Evolutionary conservation across 805 yeast genomes (phyloP).

Genomic region (Teunomyces panamensis): DNA sequence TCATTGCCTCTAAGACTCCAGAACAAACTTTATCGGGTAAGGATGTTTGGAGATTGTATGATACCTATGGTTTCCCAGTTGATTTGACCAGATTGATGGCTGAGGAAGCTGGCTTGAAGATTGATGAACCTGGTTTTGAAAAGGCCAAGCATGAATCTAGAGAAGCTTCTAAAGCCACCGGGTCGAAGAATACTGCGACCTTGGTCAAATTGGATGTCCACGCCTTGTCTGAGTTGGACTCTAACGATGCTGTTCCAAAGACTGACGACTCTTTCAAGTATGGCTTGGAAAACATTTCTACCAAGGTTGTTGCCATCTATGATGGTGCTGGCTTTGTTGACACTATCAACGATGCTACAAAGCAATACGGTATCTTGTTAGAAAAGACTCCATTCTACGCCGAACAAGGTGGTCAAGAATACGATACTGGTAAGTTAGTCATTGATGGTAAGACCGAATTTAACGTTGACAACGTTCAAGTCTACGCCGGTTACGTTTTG

Average conservation of each 20-base stretch:
- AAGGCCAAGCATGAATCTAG: constrained; percentile 83
- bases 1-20: constrained; percentile 70
- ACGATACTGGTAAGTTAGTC: constrained; percentile 88
- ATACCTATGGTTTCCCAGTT: constrained; percentile 98
- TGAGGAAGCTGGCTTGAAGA: constrained; percentile 90
- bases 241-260: constrained; percentile 59
- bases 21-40: constrained; percentile 80
- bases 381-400: constrained; percentile 96
- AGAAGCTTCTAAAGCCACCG: constrained; percentile 93
- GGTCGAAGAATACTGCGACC: constrained; percentile 52
- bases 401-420: constrained; percentile 99
- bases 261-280: constrained; percentile 85
- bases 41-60: constrained; percentile 98
- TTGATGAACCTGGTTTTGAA: constrained; percentile 91
- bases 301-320: constrained; percentile 69
- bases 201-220: constrained; percentile 88
- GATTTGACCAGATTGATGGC: constrained; percentile 98
- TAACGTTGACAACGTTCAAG: constrained; percentile 87
- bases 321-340: constrained; percentile 62
- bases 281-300: constrained; percentile 63
- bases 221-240: constrained; percentile 68
- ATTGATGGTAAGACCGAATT: constrained; percentile 87
- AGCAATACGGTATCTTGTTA: constrained; percentile 74
- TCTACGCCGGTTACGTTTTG: constrained; percentile 89
- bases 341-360: constrained; percentile 32